Base-by-base conservation (phyloP, 345 rosid species). In the Firmiana major region DNA sequence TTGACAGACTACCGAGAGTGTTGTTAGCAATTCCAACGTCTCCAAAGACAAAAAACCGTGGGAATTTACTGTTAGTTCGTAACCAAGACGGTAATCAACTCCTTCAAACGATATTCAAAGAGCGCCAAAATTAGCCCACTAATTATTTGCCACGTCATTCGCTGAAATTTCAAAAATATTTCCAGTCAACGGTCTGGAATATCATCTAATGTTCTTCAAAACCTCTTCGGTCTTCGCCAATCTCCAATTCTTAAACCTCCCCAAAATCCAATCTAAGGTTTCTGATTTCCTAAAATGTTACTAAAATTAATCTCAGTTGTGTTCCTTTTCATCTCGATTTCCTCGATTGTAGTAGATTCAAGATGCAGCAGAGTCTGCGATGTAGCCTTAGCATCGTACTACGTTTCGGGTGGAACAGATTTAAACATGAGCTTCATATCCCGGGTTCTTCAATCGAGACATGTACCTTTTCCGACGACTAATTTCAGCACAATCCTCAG, bases 371-470 rank as follows among this genome's bases (percentile, higher is more conserved):
- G 7, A 70, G 78, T 81, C 43, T 89, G 92, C 77, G 84, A 73
- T 75, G n/a, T 74, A 22, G 93, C 91, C 55, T 49, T 89, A 1
- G 96, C 93, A 36, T 91, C 93, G 12, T 96, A 87, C 89, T 92
- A 87, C 83, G 51, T 90, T 19, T 82, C 81, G 80, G 1, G 7
- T 31, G 85, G 62, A 0, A 0, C 88, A 12, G 3, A 31, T 31
- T 2, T 3, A 31, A 84, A 43, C 55, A 84, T 94, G 80, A 68
- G 90, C 42, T 60, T 53, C 84, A 84, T 96, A 65, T 81, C 89
- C 71, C 5, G 24, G 3, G 46, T 79, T 43, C 62, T 96, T 55
- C 13, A 74, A 16, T 86, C 89, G 0, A 0, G 67, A 19, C 0
- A 46, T 16, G 64, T 81, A 7, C 78, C 77, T 40, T 81, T 0